These are phyloP conservation scores for Zygoascus bituminiphila DNA, from an alignment of 805 yeast genomes.

Conservation along the genomic window DNA sequence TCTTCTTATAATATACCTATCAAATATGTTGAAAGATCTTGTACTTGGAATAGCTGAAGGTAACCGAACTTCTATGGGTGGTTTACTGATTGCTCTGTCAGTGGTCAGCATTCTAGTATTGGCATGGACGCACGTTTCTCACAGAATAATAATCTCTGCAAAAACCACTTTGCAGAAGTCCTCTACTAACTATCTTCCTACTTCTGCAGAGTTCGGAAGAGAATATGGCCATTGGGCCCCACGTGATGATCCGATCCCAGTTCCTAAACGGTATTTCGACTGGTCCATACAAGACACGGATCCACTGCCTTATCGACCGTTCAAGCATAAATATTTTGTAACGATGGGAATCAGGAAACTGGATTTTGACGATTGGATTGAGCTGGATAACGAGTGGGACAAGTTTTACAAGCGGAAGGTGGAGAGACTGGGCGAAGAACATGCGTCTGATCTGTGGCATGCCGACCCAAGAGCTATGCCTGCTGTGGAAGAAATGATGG, in stretches of 20 bases:
- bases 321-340: slow-evolving; percentile 53
- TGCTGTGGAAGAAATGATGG: slow-evolving; percentile 45
- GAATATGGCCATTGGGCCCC: slow-evolving; percentile 8
- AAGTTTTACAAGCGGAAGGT: slow-evolving; percentile 47
- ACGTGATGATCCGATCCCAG: slow-evolving; percentile 36
- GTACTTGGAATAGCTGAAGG: not conserved
- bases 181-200: not conserved
- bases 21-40: not conserved
- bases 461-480: slow-evolving; percentile 54
- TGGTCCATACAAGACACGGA: slow-evolving; percentile 45
- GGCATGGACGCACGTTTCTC: no score
- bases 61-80: no score
- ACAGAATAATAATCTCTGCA: no score
- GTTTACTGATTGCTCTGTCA: no score
- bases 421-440: slow-evolving; percentile 36
- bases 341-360: slow-evolving; percentile 63
- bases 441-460: slow-evolving; percentile 7
- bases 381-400: slow-evolving; percentile 58
- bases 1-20: no score
- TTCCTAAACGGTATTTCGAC: slow-evolving; percentile 38
- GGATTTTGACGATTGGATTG: slow-evolving; percentile 59
- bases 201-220: not conserved
- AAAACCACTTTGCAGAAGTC: no score
- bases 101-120: no score
- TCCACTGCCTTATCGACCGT: slow-evolving; percentile 60